Evolutionary conservation across 257 asterid genomes (phyloP), one percentile per base, ranked within the genome.

Genomic region (Verbena officinalis): DNA sequence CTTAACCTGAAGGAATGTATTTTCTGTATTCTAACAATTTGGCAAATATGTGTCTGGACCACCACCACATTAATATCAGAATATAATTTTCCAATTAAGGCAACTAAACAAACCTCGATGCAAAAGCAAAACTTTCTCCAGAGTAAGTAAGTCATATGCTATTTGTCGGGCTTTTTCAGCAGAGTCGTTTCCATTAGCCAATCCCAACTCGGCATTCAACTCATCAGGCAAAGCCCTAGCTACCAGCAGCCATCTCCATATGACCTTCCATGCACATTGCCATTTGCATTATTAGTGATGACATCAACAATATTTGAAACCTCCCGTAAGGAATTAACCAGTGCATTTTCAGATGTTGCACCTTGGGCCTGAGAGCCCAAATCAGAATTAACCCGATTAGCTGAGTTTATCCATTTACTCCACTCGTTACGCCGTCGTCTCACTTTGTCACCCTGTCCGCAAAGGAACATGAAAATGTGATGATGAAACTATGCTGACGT

Each of bases 371-470:
- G 70, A 13, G 73, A 39, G 44, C 71, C 76, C 46, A 82, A 73
- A 62, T 73, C 83, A 53, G 76, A 54, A 20, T 63, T 68, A 52
- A 24, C 30, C 43, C 66, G 48, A 55, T 49, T 24, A 74, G 83
- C 31, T 1, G 75, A 42, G 19, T 14, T 70, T 16, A 72, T 15
- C 89, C 89, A 90, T 69, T 73, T 87, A 67, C 24, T 71, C 97
- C 97, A 87, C 16, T 80, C 91, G n/a, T 82, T 62, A 21, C 82
- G 87, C 50, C n/a, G n/a, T n/a, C 88, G 77, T 80, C 97, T 81
- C 69, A 90, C 54, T 78, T 77, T 85, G 75, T 85, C 92, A 53
- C 88, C 96, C 84, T 87, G 73, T 38, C 61, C 67, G 15, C 12
- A n/a, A 44, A 31, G 8, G 48, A 49, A 34, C 27, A 50, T 19